A percentile compares a stretch with the other conserved stretches of the same genome.
Evolutionary conservation across 208 protist species (phyloP).

Genomic region (Porcisia hertigi): DNA sequence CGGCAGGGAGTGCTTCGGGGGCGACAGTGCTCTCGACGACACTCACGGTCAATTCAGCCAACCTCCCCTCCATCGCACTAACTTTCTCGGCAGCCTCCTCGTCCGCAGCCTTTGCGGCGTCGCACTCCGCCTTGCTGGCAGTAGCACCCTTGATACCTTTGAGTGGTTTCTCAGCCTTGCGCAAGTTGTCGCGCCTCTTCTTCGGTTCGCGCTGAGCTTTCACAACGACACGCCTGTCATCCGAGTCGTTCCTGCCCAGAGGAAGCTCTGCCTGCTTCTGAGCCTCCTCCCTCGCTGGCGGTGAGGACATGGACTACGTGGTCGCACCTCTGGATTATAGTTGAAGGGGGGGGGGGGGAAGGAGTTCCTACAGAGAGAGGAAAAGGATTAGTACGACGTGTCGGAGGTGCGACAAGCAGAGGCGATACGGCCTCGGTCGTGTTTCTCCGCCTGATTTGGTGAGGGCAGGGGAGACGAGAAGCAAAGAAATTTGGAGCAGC

Average conservation of each 20-base stretch:
- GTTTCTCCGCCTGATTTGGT: background rate
- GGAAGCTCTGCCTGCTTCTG: conserved; percentile 31
- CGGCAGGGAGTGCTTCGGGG: background rate
- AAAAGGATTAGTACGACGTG: background rate
- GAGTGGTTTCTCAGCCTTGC: conserved; percentile 54
- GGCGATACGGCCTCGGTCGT: background rate
- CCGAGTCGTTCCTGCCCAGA: conserved; percentile 39
- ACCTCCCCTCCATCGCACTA: conserved; percentile 11
- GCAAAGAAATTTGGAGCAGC: background rate
- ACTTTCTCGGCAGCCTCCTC: conserved; percentile 13
- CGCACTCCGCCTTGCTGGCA: background rate
- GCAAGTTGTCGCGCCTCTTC: conserved; percentile 51
- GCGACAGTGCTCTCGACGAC: background rate
- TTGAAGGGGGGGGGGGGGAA: background rate
- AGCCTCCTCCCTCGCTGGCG: conserved; percentile 21
- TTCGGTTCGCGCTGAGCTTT: conserved; percentile 66
- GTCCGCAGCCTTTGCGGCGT: background rate
- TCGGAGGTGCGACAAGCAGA: background rate
- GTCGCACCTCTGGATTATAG: background rate
- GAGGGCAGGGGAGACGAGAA: background rate
- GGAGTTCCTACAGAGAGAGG: background rate
- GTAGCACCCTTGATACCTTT: conserved; percentile 31
- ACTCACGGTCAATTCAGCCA: conserved; percentile 14
- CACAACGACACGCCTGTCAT: conserved; percentile 39
- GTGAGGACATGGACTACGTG: conserved; percentile 1